Evolutionary conservation across 495 filamentous ascomycete species (phyloP).

Genomic region (Penicillium argentinense): DNA sequence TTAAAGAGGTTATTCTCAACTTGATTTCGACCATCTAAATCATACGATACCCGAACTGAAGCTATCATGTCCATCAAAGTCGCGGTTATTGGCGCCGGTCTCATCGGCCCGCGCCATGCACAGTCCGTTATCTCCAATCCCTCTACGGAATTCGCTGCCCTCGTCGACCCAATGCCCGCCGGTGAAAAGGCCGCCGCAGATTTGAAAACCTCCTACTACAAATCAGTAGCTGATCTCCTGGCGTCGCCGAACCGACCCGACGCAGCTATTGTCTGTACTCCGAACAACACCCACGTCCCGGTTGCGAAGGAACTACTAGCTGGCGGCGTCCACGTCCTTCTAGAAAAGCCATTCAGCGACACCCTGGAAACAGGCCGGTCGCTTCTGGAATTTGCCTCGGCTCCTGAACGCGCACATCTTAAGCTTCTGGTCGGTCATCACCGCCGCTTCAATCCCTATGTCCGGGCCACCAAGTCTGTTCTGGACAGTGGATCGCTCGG

Average conservation of each 20-base stretch:
- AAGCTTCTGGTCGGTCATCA: slow-evolving; percentile 60
- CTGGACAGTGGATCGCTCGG: slow-evolving; percentile 44
- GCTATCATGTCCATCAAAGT: slow-evolving; percentile 36
- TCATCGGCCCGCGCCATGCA: slow-evolving; percentile 59
- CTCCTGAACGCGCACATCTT: slow-evolving; percentile 27
- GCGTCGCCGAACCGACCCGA: slow-evolving; percentile 38
- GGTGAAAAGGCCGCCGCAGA: slow-evolving; percentile 25
- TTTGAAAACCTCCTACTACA: slow-evolving; percentile 33
- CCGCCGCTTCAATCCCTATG: slow-evolving; percentile 60
- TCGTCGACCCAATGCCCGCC: slow-evolving; percentile 50
- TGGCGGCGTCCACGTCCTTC: slow-evolving; percentile 51
- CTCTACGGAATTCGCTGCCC: slow-evolving; percentile 44
- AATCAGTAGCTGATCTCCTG: slow-evolving; percentile 43
- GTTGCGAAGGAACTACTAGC: slow-evolving; percentile 50
- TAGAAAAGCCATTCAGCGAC: slow-evolving; percentile 59
- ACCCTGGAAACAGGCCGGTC: slow-evolving; percentile 39
- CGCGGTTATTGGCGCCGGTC: slow-evolving; percentile 55
- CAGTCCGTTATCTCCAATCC: slow-evolving; percentile 48
- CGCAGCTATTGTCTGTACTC: slow-evolving; percentile 60
- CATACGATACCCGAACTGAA: background rate
- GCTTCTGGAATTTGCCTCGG: slow-evolving; percentile 25
- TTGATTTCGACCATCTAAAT: background rate
- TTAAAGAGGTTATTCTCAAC: background rate
- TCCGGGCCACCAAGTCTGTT: slow-evolving; percentile 47
- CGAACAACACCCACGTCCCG: slow-evolving; percentile 57